These are phyloP conservation scores for Blastocystis sp. DNA, from an alignment of 352 stramenopile species.

Conservation along the genomic window DNA sequence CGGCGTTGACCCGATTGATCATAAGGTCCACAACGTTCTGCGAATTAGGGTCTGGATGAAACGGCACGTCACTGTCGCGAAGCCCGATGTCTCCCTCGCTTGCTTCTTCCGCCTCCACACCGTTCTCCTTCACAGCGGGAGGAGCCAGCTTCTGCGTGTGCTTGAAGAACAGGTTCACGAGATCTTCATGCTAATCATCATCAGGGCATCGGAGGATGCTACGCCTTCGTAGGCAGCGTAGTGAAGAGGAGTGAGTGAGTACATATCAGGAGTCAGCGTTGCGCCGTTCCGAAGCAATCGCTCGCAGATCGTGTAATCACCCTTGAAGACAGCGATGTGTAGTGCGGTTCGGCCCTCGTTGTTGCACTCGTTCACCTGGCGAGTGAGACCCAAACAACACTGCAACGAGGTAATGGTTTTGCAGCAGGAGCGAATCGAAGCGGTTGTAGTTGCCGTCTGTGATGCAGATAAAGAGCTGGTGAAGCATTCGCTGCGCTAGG, in stretches of 20 bases:
- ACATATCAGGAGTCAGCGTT: neutral
- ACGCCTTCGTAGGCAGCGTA: slow-evolving; percentile 61
- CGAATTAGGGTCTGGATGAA: neutral
- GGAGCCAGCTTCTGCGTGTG: neutral
- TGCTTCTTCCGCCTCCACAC: neutral
- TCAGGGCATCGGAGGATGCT: neutral
- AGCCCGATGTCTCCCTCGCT: slow-evolving; percentile 15
- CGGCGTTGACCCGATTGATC: slow-evolving; percentile 28
- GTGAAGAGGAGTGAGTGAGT: slow-evolving; percentile 37
- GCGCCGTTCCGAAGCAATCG: slow-evolving; percentile 26
- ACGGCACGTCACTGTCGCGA: slow-evolving; percentile 6
- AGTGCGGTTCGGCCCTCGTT: slow-evolving; percentile 52
- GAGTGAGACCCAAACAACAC: neutral
- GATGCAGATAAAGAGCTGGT: slow-evolving; percentile 39
- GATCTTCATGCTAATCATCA: slow-evolving; percentile 35
- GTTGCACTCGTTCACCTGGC: slow-evolving; percentile 25
- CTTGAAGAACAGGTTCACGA: slow-evolving; percentile 56
- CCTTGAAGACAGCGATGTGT: slow-evolving; percentile 47
- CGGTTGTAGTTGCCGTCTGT: slow-evolving; percentile 50
- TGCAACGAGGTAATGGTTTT: slow-evolving; percentile 30
- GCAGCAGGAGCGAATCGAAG: slow-evolving; percentile 6
- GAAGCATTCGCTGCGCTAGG: slow-evolving; percentile 41
- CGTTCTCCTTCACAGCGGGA: no score
- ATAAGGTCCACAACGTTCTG: slow-evolving; percentile 53
- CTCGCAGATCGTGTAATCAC: slow-evolving; percentile 50